phyloP scores from a whole-genome alignment of 2,329 filamentous ascomycete genomes.

The Microdochium bolleyi region DNA sequence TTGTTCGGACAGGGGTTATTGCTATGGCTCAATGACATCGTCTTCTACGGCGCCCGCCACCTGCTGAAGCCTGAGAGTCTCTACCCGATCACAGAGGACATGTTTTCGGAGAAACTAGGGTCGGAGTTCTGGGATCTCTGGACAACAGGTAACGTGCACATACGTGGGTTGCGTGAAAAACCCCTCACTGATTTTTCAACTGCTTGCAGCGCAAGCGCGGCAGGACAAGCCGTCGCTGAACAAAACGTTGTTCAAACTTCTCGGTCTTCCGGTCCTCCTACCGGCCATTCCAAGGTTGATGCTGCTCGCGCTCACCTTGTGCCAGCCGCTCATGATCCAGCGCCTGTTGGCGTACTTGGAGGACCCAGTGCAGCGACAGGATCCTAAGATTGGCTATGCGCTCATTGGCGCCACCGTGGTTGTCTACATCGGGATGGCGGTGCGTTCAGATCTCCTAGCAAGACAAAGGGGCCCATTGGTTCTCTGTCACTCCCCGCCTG shows the following conservation, averaged over 20 bases:
- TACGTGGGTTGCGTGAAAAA: neutral
- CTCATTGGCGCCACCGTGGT: conserved; percentile 12
- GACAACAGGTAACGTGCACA: neutral
- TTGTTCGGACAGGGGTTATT: neutral
- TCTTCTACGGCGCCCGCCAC: neutral
- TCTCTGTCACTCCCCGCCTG: neutral
- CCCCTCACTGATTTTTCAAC: neutral
- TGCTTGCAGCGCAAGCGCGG: neutral
- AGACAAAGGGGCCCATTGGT: neutral
- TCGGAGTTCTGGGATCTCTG: neutral
- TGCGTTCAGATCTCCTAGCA: neutral
- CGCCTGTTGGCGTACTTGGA: conserved; percentile 11
- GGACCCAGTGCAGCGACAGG: conserved; percentile 2
- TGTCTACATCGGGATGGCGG: neutral
- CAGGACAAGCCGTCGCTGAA: neutral
- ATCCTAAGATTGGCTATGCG: conserved; percentile 11
- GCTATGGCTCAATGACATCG: neutral
- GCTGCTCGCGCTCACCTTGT: conserved; percentile 19
- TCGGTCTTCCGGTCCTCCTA: conserved; percentile 12
- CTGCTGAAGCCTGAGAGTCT: neutral
- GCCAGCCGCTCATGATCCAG: conserved; percentile 16
- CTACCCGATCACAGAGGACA: neutral
- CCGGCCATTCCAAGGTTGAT: conserved; percentile 17
- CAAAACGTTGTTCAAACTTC: neutral
- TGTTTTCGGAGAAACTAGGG: neutral